phyloP scores from a whole-genome alignment of 495 filamentous ascomycete genomes.

The Hyaloscypha hepaticicola region DNA sequence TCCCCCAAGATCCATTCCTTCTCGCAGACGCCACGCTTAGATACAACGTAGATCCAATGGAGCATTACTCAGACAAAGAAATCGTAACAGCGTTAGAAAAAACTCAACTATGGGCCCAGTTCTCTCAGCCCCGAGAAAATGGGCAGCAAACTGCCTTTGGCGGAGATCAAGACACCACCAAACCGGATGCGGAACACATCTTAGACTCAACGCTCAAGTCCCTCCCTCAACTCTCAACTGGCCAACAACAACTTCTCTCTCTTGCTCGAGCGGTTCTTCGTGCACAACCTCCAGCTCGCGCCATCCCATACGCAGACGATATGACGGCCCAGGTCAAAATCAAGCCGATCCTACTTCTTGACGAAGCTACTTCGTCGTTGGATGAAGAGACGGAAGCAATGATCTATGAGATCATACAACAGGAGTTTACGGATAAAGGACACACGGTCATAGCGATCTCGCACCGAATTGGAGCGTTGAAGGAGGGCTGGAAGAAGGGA shows the following conservation, averaged over 20 bases:
- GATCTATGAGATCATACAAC: constrained; percentile 56
- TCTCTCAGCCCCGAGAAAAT: neutral
- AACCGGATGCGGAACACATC: neutral
- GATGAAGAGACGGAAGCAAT: constrained; percentile 58
- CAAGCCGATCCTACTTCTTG: constrained; percentile 34
- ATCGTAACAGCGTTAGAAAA: constrained; percentile 19
- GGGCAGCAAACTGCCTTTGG: neutral
- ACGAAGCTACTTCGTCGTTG: constrained; percentile 43
- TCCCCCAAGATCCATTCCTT: constrained; percentile 62
- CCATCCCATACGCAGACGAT: constrained; percentile 6
- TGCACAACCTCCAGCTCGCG: constrained; percentile 34
- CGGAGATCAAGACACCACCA: neutral
- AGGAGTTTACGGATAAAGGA: constrained; percentile 47
- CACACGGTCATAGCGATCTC: constrained; percentile 59
- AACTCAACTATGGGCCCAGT: constrained; percentile 30
- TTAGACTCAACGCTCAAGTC: neutral
- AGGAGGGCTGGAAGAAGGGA: constrained; percentile 22
- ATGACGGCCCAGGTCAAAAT: neutral
- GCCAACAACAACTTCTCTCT: constrained; percentile 64
- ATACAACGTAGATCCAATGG: constrained; percentile 50
- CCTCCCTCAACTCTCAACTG: constrained; percentile 48
- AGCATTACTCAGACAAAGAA: constrained; percentile 8
- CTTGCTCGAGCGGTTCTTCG: constrained; percentile 61
- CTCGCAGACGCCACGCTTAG: constrained; percentile 56
- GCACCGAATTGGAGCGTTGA: constrained; percentile 42